These are phyloP conservation scores for Sugiyamaella castrensis DNA, from an alignment of 1,139 yeast species.

Conservation along the genomic window DNA sequence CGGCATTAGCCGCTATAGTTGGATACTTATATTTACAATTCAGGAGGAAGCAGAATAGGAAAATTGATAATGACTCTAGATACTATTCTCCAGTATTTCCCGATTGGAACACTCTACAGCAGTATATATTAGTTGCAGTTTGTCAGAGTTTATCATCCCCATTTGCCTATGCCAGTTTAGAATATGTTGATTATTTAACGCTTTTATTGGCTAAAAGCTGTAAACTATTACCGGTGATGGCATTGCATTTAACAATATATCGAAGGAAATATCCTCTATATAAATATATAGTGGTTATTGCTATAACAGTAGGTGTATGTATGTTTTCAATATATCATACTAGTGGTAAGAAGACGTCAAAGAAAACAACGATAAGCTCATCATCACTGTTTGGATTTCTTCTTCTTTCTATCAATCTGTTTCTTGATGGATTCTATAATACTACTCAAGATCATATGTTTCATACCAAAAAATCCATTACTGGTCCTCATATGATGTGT, in stretches of 20 bases:
- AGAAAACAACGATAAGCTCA: conserved; percentile 15
- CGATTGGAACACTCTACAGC: conserved; percentile 37
- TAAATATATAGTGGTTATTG: conserved; percentile 71
- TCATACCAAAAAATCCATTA: conserved; percentile 44
- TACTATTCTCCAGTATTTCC: conserved; percentile 28
- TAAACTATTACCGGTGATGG: conserved; percentile 87
- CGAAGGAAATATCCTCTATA: conserved; percentile 67
- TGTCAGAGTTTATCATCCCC: conserved; percentile 85
- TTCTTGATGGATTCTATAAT: conserved; percentile 88
- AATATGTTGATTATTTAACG: conserved; percentile 82
- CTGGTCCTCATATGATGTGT: conserved; percentile 88
- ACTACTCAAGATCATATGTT: conserved; percentile 90
- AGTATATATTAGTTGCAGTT: conserved; percentile 62
- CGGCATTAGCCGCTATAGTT: conserved; percentile 63
- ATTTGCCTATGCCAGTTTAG: conserved; percentile 67
- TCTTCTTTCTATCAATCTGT: conserved; percentile 58
- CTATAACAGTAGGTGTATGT: conserved; percentile 79
- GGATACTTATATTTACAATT: conserved; percentile 59
- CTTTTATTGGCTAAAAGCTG: conserved; percentile 88
- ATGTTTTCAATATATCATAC: conserved; percentile 60
- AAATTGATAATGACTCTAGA: conserved; percentile 13
- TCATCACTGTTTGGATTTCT: conserved; percentile 51
- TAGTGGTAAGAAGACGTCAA: conserved; percentile 9
- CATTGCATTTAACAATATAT: conserved; percentile 74
- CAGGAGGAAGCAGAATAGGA: conserved; percentile 28